Base-by-base conservation (phyloP, 2,329 filamentous ascomycete species). In the Phaeosphaeriaceae sp. region DNA sequence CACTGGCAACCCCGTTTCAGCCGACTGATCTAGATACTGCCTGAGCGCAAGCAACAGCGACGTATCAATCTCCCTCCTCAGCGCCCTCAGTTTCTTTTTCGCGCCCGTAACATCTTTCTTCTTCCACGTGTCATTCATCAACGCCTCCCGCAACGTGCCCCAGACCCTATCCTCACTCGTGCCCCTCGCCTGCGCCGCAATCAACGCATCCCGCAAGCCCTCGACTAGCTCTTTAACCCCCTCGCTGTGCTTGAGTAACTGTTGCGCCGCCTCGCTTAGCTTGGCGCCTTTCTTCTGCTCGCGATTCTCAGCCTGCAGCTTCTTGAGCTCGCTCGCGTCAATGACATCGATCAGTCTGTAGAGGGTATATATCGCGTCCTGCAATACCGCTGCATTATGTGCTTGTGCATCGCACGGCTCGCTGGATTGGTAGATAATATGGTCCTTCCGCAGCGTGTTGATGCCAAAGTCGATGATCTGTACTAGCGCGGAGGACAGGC, bases 101-200 rank as follows among this genome's bases (percentile, higher is more conserved):
- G 65, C 49, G 7, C 51, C 60, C 7, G 63, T 68, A 48, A 73
- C 57, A n/a, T 72, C 65, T 50, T 69, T 67, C 56, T 73, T 67
- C 49, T 71, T 73, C 69, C 67, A 67, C 56, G 51, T 80, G 1
- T 57, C 61, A 74, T 24, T 80, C 80, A 64, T 58, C 20, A 74
- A 50, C 20, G 67, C 69, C n/a, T 73, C 68, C 21, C 68, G 53
- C 17, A 61, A 56, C 9, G 66, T 70, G 17, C 54, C 45, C 66
- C 67, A 72, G 49, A 57, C 54, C 36, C 63, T 57, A 46, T 73
- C 69, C 24, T 36, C 47, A 11, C 13, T 3, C 4, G 25, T 17
- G 17, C 21, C 40, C 24, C 63, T 66, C 20, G 61, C 61, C 53
- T 71, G 68, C 24, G 69, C 63, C 10, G 61, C 55, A 20, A 61